phyloP scores from a whole-genome alignment of 73 alveolate species.

The Effrenium voratum region DNA sequence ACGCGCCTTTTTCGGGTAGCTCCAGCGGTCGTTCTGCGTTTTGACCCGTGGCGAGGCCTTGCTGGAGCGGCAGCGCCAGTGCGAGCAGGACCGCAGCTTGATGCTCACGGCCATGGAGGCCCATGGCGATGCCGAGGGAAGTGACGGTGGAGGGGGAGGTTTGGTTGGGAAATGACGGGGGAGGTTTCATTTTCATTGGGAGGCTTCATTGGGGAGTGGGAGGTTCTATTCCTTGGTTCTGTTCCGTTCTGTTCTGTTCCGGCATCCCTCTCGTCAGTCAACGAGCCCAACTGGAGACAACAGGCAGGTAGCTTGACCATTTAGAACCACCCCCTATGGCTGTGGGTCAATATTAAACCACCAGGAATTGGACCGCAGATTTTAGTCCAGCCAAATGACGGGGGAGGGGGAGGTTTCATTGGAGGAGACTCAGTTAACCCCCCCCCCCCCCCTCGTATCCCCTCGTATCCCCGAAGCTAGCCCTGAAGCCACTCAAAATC shows the following conservation, averaged over 20 bases:
- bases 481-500: too few relatives aligned
- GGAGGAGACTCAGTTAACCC: too few relatives aligned
- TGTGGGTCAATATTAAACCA: too few relatives aligned
- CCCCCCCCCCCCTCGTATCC: too few relatives aligned
- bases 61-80: slow-evolving; percentile 71
- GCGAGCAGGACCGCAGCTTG: slow-evolving; percentile 85
- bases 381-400: too few relatives aligned
- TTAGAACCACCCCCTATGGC: too few relatives aligned
- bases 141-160: neutral
- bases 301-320: neutral
- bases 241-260: neutral
- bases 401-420: too few relatives aligned
- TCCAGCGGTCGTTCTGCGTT: neutral
- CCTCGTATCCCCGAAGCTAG: too few relatives aligned
- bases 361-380: too few relatives aligned
- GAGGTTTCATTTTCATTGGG: neutral
- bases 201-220: neutral
- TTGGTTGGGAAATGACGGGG: neutral
- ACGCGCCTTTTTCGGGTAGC: too few relatives aligned
- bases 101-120: slow-evolving; percentile 81
- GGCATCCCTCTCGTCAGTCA: neutral
- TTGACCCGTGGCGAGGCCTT: slow-evolving; percentile 28
- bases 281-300: neutral
- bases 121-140: neutral
- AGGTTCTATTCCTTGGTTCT: neutral